Evolutionary conservation across 257 asterid genomes (phyloP).

Genomic region (Nicotiana knightiana): DNA sequence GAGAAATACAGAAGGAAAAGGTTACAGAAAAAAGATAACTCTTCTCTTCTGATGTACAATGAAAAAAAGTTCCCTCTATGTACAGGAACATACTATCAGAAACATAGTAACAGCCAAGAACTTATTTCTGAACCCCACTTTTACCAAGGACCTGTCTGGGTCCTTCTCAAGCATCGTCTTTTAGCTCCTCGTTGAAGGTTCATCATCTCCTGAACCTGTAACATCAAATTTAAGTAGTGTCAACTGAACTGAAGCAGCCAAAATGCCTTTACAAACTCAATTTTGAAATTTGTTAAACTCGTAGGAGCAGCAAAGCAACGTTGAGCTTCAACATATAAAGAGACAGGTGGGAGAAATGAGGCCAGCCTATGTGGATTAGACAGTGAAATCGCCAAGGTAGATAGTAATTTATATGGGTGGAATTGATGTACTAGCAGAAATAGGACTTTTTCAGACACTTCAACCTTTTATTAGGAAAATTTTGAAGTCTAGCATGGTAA

Average conservation of each 20-base stretch:
- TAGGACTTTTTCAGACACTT: neutral
- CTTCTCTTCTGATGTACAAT: neutral
- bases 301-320: neutral
- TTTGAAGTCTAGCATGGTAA: neutral
- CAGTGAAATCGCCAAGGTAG: neutral
- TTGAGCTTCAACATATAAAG: neutral
- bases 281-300: neutral
- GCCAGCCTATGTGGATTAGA: no score
- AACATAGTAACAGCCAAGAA: neutral
- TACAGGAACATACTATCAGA: neutral
- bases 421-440: neutral
- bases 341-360: neutral
- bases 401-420: neutral
- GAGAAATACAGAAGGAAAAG: neutral
- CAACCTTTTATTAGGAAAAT: neutral
- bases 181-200: neutral
- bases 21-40: neutral
- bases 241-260: neutral
- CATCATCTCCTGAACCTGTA: neutral
- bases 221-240: neutral
- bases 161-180: neutral
- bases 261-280: neutral
- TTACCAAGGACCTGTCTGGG: neutral
- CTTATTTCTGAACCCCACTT: neutral
- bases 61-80: neutral